Base-by-base conservation (phyloP, 371 early-diverging fungal genomes). In the Parasitella parasitica region DNA sequence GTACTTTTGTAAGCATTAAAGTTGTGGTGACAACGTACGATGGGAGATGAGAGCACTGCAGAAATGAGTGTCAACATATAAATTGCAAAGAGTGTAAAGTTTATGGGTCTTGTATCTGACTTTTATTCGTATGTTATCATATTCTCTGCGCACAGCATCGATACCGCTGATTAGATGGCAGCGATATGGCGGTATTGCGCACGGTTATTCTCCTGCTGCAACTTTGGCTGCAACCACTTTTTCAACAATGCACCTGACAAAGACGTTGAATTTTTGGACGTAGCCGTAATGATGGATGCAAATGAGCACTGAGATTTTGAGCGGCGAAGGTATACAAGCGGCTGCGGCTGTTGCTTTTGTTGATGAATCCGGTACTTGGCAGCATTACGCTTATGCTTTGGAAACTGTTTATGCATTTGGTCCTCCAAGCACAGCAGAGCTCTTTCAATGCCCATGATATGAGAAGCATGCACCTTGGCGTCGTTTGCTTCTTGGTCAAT, bases 401-500 rank as follows among this genome's bases (percentile, higher is more conserved):
- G 28, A 7, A 20, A 28, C 1, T 49, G 54, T 12, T 9, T 9
- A 12, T 27, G 36, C 56, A 66, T 66, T 15, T 60, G 50, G 11
- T 56, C 24, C 26, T 61, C 54, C 6, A 61, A 36, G 22, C 57
- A 55, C 0, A 61, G 2, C 18, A 66, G 27, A 5, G 61, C 66
- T 15, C 66, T 28, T 28, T 66, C 66, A 8, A 66, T 66, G 6
- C 66, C 66, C n/a, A 66, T 51, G n/a, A 66, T 36, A 56, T 66
- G 66, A 3, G 61, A 54, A 1, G 66, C 66, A 30, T 56, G 46
- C 8, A 51, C 3, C 22, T 66, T 54, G 0, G 66, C 66, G 6
- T 55, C 43, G 22, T 60, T 52, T 8, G 61, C 57, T 35, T 60
- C 66, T 43, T 61, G 16, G 7, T 49, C 56, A 51, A 66, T 66